Conservation (phyloP, 495 filamentous ascomycete genomes). For the Penicillium subrubescens region DNA sequence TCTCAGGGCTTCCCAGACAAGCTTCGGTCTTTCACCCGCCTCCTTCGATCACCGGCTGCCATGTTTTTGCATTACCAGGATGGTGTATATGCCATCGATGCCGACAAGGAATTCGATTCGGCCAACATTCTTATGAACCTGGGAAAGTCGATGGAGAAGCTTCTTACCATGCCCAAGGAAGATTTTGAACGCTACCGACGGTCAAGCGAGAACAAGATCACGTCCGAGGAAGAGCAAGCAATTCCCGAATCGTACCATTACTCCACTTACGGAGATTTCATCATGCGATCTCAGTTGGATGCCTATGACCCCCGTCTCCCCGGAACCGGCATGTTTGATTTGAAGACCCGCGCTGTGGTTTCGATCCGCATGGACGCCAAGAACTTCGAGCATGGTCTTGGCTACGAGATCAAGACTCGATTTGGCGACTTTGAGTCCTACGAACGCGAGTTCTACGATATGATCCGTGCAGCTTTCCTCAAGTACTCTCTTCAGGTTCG, state of each 20-base stretch:
- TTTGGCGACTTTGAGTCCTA: slow-evolving; percentile 84
- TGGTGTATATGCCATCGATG: slow-evolving; percentile 93
- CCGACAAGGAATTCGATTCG: slow-evolving; percentile 88
- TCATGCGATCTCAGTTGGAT: slow-evolving; percentile 96
- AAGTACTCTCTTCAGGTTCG: slow-evolving; percentile 97
- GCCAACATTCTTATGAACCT: slow-evolving; percentile 87
- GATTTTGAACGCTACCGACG: slow-evolving; percentile 84
- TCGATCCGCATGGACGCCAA: slow-evolving; percentile 82
- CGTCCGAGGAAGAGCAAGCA: slow-evolving; percentile 64
- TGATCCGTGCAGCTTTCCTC: slow-evolving; percentile 92
- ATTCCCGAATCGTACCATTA: slow-evolving; percentile 83
- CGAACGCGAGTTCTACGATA: slow-evolving; percentile 94
- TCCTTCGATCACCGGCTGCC: slow-evolving; percentile 71
- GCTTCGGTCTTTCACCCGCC: slow-evolving; percentile 64
- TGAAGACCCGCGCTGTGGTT: slow-evolving; percentile 92
- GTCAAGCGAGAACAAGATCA: slow-evolving; percentile 59
- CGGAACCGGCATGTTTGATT: slow-evolving; percentile 92
- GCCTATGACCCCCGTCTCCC: slow-evolving; percentile 85
- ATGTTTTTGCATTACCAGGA: slow-evolving; percentile 85
- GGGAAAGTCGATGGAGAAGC: slow-evolving; percentile 93
- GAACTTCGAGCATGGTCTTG: slow-evolving; percentile 72
- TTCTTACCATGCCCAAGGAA: slow-evolving; percentile 79
- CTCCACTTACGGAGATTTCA: slow-evolving; percentile 81
- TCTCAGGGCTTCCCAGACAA: slow-evolving; percentile 66
- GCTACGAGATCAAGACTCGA: slow-evolving; percentile 80